phyloP scores from a whole-genome alignment of 2,329 filamentous ascomycete genomes.

The Fusarium begoniae region DNA sequence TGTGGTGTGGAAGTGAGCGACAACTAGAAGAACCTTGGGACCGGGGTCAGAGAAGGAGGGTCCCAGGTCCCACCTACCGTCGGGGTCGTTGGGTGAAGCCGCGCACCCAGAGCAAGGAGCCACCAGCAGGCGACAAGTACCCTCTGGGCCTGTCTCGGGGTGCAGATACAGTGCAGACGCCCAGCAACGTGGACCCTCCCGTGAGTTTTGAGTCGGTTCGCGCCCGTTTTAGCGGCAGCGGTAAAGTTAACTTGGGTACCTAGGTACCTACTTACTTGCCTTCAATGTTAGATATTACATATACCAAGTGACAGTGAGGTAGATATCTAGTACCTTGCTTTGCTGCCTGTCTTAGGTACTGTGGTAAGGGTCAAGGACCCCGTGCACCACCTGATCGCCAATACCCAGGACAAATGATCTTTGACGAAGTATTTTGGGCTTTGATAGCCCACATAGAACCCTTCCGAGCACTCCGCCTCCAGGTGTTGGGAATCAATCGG shows the following conservation, averaged over 20 bases:
- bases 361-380: constrained; percentile 8
- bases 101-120: constrained; percentile 5
- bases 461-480: constrained; percentile 1
- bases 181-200: constrained; percentile 24
- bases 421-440: constrained; percentile 18
- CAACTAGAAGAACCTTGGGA: constrained; percentile 15
- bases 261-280: neutral
- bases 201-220: constrained; percentile 3
- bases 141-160: constrained; percentile 1
- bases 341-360: neutral
- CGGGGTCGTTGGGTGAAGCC: neutral
- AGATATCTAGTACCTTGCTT: neutral
- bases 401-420: neutral
- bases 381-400: constrained; percentile 30
- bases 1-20: constrained; percentile 16
- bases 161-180: constrained; percentile 23
- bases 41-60: constrained; percentile 17
- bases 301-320: neutral
- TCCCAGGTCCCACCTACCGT: neutral
- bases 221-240: constrained; percentile 27
- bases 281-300: neutral
- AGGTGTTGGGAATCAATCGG: constrained; percentile 9
- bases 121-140: constrained; percentile 8
- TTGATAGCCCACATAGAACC: neutral
- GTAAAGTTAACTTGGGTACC: constrained; percentile 4